These are phyloP conservation scores for Penicillium vulpinum DNA, from an alignment of 2,329 filamentous ascomycete species.

Conservation along the genomic window DNA sequence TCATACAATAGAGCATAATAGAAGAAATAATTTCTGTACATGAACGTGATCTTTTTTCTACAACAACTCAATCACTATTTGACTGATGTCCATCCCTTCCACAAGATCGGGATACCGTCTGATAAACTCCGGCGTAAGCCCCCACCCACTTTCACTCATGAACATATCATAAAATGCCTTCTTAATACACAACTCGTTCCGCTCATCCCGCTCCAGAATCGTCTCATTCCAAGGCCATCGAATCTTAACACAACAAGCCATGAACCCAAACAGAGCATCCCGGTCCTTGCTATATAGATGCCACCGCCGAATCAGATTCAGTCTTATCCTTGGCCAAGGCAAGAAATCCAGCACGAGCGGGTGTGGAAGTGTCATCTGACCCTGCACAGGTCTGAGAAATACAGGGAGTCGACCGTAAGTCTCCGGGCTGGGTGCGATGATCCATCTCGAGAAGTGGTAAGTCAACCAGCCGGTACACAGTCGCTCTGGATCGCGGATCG, in stretches of 20 bases:
- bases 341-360: constrained; percentile 23
- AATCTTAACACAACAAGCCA: constrained; percentile 25
- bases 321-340: constrained; percentile 25
- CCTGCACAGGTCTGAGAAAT: constrained; percentile 20
- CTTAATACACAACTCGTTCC: constrained; percentile 21
- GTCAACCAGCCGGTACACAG: constrained; percentile 23
- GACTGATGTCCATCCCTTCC: constrained; percentile 20
- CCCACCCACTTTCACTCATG: constrained; percentile 25
- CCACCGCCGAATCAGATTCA: constrained; percentile 28
- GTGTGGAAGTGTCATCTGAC: constrained; percentile 23
- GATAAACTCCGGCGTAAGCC: constrained; percentile 28
- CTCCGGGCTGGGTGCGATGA: constrained; percentile 20
- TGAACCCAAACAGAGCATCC: constrained; percentile 17
- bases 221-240: constrained; percentile 29
- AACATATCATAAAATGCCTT: constrained; percentile 21
- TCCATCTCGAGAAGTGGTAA: constrained; percentile 28
- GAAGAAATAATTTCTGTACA: background rate
- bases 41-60: background rate
- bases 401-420: constrained; percentile 20
- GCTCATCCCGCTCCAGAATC: constrained; percentile 23
- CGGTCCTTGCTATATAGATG: constrained; percentile 15
- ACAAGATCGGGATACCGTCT: constrained; percentile 24
- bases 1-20: background rate
- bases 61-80: constrained; percentile 10
- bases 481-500: constrained; percentile 28